Conservation (phyloP, 73 alveolate genomes). For the Paramecium biaurelia region DNA sequence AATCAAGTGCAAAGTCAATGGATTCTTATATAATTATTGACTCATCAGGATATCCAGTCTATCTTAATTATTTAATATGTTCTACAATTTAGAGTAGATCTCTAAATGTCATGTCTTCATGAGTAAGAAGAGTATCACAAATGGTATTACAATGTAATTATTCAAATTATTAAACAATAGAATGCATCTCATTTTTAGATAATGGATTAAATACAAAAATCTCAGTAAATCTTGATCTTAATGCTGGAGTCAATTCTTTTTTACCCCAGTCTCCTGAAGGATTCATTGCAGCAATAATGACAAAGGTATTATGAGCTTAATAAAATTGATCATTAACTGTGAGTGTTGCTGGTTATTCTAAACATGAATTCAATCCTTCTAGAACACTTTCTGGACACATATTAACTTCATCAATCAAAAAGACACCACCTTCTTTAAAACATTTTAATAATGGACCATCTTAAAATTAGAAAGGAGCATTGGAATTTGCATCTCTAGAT, state of each 20-base stretch:
- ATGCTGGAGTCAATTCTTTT: slow-evolving; percentile 98
- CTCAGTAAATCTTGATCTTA: slow-evolving; percentile 98
- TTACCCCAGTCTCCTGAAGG: slow-evolving; percentile 99
- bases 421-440: slow-evolving; percentile 95
- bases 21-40: not conserved
- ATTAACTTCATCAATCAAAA: slow-evolving; percentile 98
- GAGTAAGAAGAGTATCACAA: not conserved
- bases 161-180: slow-evolving; percentile 34
- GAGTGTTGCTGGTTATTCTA: slow-evolving; percentile 69
- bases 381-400: slow-evolving; percentile 99
- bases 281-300: slow-evolving; percentile 95
- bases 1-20: slow-evolving; percentile 5
- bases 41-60: not conserved
- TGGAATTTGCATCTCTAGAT: slow-evolving; percentile 60
- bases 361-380: slow-evolving; percentile 98
- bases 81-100: slow-evolving; percentile 11
- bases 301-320: slow-evolving; percentile 67
- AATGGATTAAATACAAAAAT: slow-evolving; percentile 89
- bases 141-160: not conserved
- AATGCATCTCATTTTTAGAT: not conserved
- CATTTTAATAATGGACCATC: slow-evolving; percentile 99
- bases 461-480: slow-evolving; percentile 94
- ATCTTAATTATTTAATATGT: not conserved
- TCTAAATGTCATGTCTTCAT: slow-evolving; percentile 37
- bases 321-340: slow-evolving; percentile 84